phyloP scores from a whole-genome alignment of 352 stramenopile species.

The Phytopythium chamaehyphon region DNA sequence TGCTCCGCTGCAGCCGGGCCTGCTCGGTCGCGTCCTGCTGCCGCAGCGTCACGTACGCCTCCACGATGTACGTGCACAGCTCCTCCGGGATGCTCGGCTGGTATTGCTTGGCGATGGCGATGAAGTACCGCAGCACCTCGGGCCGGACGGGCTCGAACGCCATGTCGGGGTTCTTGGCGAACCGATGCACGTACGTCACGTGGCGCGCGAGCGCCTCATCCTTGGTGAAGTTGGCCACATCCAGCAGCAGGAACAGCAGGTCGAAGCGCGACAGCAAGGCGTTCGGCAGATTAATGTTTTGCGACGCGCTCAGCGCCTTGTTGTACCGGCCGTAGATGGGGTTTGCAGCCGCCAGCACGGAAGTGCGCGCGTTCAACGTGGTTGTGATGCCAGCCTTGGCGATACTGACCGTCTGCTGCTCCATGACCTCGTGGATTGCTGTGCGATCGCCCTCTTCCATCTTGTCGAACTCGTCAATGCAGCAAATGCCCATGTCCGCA shows the following conservation, averaged over 20 bases:
- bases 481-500: conserved; percentile 97
- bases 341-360: conserved; percentile 98
- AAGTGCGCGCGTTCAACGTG: conserved; percentile 95
- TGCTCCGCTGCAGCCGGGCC: conserved; percentile 57
- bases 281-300: conserved; percentile 99
- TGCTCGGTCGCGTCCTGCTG: conserved; percentile 89
- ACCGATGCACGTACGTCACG: conserved; percentile 93
- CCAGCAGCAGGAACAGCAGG: conserved; percentile 98
- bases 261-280: conserved; percentile 99
- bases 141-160: conserved; percentile 90
- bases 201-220: conserved; percentile 90
- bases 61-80: conserved; percentile 97
- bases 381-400: conserved; percentile 99
- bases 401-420: conserved; percentile 99
- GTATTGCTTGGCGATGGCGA: conserved; percentile 87
- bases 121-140: conserved; percentile 89
- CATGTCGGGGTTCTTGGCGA: conserved; percentile 86
- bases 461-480: conserved; percentile 99
- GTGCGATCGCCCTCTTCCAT: conserved; percentile 98
- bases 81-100: conserved; percentile 87
- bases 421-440: conserved; percentile 99
- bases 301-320: conserved; percentile 75
- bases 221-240: conserved; percentile 92
- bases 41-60: conserved; percentile 97
- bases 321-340: conserved; percentile 96